These are phyloP conservation scores for Calocybe gangraenosa DNA, from an alignment of 768 basidiomycete genomes.

Conservation along the genomic window DNA sequence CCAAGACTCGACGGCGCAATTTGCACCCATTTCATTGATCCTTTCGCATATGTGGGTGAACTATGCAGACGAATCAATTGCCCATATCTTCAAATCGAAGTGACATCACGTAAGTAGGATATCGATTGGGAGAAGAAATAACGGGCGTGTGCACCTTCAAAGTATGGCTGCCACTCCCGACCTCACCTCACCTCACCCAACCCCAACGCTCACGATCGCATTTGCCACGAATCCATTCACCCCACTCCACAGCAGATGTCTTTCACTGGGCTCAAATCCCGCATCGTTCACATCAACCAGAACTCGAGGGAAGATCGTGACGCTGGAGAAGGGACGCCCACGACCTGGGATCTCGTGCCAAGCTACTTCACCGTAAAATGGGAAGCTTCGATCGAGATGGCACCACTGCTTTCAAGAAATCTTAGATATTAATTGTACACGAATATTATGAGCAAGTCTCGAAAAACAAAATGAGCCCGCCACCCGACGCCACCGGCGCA, in stretches of 20 bases:
- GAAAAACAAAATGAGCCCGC: no score
- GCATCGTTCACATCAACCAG: slow-evolving; percentile 42
- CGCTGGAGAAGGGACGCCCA: slow-evolving; percentile 54
- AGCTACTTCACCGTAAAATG: slow-evolving; percentile 49
- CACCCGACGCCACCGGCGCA: no score
- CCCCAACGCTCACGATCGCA: slow-evolving; percentile 37
- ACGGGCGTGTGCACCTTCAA: slow-evolving; percentile 19
- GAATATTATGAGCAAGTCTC: no score
- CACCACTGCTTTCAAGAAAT: slow-evolving; percentile 62
- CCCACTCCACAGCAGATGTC: slow-evolving; percentile 58
- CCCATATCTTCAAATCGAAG: slow-evolving; percentile 35
- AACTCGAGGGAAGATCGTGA: slow-evolving; percentile 62
- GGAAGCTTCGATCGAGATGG: slow-evolving; percentile 62
- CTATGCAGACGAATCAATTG: no score
- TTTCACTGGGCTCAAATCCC: slow-evolving; percentile 58
- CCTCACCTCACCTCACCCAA: slow-evolving; percentile 34
- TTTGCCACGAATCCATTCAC: slow-evolving; percentile 52
- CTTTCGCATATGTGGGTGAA: no score
- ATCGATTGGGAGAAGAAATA: background rate
- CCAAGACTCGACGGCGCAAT: no score
- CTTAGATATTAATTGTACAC: no score
- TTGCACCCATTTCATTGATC: no score
- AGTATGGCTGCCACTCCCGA: slow-evolving; percentile 52
- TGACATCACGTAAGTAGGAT: no score
- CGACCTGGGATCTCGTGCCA: slow-evolving; percentile 61